phyloP scores from a whole-genome alignment of 2,329 filamentous ascomycete genomes.

The Endothia cerciana region DNA sequence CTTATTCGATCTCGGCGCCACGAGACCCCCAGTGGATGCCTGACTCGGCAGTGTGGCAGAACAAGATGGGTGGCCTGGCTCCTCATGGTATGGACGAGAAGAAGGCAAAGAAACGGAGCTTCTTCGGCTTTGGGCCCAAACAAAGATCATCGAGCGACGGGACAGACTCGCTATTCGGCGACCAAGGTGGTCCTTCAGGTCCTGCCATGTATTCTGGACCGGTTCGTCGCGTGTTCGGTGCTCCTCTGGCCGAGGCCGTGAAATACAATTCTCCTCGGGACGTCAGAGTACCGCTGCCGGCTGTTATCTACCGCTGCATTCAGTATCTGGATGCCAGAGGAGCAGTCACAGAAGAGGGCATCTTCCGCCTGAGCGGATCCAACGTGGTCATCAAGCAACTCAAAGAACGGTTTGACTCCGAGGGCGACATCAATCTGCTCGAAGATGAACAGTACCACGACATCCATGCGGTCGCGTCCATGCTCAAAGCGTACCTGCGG shows the following conservation, averaged over 20 bases:
- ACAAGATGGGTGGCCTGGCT: conserved; percentile 59
- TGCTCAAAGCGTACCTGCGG: conserved; percentile 91
- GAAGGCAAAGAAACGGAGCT: conserved; percentile 76
- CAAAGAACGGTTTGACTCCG: conserved; percentile 88
- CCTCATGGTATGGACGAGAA: conserved; percentile 70
- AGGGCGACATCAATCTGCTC: conserved; percentile 88
- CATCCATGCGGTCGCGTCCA: conserved; percentile 91
- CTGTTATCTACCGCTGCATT: conserved; percentile 93
- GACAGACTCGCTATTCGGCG: conserved; percentile 58
- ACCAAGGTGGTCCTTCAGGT: conserved; percentile 48
- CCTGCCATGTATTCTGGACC: conserved; percentile 53
- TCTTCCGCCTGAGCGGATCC: conserved; percentile 96
- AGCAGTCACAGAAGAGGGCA: conserved; percentile 85
- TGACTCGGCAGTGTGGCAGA: conserved; percentile 84
- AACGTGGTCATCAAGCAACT: conserved; percentile 91
- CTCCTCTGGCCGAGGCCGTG: conserved; percentile 83
- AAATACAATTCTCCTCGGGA: conserved; percentile 76
- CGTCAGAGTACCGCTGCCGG: conserved; percentile 76
- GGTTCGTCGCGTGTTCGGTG: conserved; percentile 78
- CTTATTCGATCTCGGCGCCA: conserved; percentile 76
- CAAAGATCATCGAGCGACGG: conserved; percentile 61
- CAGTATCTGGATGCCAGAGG: conserved; percentile 87
- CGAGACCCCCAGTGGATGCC: conserved; percentile 85
- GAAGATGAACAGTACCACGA: conserved; percentile 86
- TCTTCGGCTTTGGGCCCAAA: conserved; percentile 72